A percentile compares a stretch with the other conserved stretches of the same genome.
These are phyloP conservation scores for Penstemon davidsonii DNA, from an alignment of 257 asterid genomes.

Conservation along the genomic window DNA sequence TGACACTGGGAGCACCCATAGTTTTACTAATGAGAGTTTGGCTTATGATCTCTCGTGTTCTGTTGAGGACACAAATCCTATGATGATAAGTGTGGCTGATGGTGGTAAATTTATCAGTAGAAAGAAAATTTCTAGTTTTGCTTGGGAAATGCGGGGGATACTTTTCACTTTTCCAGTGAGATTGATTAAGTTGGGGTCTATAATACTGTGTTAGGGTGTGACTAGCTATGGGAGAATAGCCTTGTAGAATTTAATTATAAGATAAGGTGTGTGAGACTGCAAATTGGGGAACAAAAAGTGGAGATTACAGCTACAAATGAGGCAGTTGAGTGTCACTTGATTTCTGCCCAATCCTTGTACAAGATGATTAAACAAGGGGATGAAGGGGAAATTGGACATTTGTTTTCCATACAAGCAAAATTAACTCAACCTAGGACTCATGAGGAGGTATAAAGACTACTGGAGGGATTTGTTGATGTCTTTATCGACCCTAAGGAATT, in stretches of 20 bases:
- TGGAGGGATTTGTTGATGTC: neutral
- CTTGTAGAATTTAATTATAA: neutral
- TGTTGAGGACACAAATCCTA: neutral
- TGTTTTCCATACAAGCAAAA: neutral
- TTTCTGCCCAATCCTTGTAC: neutral
- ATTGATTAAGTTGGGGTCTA: neutral
- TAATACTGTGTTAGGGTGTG: neutral
- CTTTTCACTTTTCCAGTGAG: neutral
- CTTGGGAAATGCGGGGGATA: neutral
- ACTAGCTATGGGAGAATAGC: neutral
- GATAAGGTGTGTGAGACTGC: neutral
- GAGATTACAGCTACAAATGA: neutral
- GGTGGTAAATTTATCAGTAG: neutral
- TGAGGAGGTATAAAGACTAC: too few species aligned
- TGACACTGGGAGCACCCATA: conserved; percentile 3
- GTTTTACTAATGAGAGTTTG: neutral
- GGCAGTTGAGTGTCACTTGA: neutral
- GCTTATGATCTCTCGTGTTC: neutral
- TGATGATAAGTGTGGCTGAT: conserved; percentile 1
- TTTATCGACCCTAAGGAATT: neutral
- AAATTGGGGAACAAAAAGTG: neutral
- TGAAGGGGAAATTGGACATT: neutral
- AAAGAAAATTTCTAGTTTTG: neutral
- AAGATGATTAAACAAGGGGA: neutral
- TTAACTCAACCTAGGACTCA: too few species aligned